phyloP scores from a whole-genome alignment of 2,329 filamentous ascomycete genomes.

The Diaporthe aspalathi region DNA sequence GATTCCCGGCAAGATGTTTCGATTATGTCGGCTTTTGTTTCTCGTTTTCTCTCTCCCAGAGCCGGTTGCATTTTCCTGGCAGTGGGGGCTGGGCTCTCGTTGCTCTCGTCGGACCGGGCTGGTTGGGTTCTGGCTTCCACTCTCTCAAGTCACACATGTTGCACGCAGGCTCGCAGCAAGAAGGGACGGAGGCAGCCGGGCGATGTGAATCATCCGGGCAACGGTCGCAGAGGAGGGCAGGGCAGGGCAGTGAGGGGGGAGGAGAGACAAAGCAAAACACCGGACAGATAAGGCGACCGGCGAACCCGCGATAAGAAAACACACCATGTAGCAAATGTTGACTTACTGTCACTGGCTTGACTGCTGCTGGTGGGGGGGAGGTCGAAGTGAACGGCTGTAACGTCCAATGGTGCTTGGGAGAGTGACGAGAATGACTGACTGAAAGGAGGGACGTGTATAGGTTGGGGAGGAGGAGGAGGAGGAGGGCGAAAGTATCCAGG shows the following conservation, averaged over 20 bases:
- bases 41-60: background rate
- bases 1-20: slow-evolving; percentile 23
- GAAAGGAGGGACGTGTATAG: background rate
- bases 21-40: slow-evolving; percentile 3
- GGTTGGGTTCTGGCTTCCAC: background rate
- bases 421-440: slow-evolving; percentile 6
- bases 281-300: slow-evolving; percentile 30
- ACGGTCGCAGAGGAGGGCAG: slow-evolving; percentile 5
- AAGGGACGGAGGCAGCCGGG: slow-evolving; percentile 9
- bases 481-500: background rate
- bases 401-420: background rate
- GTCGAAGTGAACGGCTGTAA: background rate
- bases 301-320: slow-evolving; percentile 29
- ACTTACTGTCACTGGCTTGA: slow-evolving; percentile 33
- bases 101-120: background rate
- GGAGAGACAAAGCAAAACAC: slow-evolving; percentile 36
- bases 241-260: too few relatives aligned
- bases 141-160: slow-evolving; percentile 19
- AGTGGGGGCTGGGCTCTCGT: background rate
- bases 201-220: slow-evolving; percentile 29
- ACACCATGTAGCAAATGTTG: slow-evolving; percentile 25
- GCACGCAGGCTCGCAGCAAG: slow-evolving; percentile 26
- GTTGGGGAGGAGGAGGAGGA: background rate
- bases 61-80: background rate
- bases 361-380: too few relatives aligned